Evolutionary conservation across 1,284 basidiomycete species (phyloP).

Genomic region (Moniliella sp.): DNA sequence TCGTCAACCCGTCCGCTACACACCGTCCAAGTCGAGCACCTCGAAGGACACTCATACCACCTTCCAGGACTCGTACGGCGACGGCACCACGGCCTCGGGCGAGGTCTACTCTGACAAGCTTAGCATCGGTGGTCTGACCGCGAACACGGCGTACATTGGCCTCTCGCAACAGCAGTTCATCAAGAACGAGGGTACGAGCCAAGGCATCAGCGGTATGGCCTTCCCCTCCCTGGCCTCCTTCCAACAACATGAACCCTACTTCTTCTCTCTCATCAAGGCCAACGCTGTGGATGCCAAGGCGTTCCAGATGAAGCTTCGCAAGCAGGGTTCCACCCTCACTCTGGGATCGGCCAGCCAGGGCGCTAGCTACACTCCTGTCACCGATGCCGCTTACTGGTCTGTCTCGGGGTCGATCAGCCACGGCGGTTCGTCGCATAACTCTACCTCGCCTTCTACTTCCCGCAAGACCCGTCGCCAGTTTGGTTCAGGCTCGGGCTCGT

Average conservation of each 20-base stretch:
- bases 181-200: conserved; percentile 3
- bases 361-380: too few species aligned
- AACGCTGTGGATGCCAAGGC: too few species aligned
- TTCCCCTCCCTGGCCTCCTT: conserved; percentile 3
- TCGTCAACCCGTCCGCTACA: conserved; percentile 2
- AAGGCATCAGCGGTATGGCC: conserved; percentile 2
- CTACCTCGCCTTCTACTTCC: too few species aligned
- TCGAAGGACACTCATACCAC: conserved; percentile 2
- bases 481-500: too few species aligned
- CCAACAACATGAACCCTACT: conserved; percentile 1
- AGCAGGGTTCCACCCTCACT: too few species aligned
- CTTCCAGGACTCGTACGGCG: conserved; percentile 3
- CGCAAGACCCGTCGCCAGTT: too few species aligned
- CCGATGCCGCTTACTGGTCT: too few species aligned
- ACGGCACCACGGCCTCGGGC: conserved; percentile 2
- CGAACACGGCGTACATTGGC: conserved; percentile 1
- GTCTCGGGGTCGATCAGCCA: too few species aligned
- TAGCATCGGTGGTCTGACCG: conserved; percentile 2
- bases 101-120: conserved; percentile 2
- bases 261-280: conserved; percentile 1
- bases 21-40: conserved; percentile 1
- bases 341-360: too few species aligned
- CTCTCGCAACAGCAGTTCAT: background rate
- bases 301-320: too few species aligned
- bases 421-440: too few species aligned